These are phyloP conservation scores for Calonectria leucothoes DNA, from an alignment of 2,329 filamentous ascomycete genomes.

Conservation along the genomic window DNA sequence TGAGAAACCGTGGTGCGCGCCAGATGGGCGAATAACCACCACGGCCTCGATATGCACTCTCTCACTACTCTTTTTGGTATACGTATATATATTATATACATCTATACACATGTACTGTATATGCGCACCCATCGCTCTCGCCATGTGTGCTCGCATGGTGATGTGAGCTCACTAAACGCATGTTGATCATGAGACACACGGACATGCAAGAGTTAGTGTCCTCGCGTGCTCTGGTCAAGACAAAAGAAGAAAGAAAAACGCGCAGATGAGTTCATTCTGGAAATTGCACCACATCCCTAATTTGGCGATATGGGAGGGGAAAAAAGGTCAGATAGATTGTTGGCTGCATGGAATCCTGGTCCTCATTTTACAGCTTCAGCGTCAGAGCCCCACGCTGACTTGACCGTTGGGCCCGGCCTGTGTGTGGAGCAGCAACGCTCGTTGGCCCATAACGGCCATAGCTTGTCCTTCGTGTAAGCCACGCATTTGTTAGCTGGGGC, in stretches of 20 bases:
- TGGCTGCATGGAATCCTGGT: slow-evolving; percentile 16
- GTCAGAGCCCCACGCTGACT: slow-evolving; percentile 25
- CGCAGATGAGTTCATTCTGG: slow-evolving; percentile 17
- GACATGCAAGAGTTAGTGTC: not conserved
- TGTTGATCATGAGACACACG: not conserved
- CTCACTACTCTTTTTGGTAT: not conserved
- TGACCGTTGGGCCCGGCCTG: not conserved
- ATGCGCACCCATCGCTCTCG: too few species aligned
- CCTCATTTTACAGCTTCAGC: slow-evolving; percentile 13
- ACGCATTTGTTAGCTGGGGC: not conserved
- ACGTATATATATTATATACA: too few species aligned
- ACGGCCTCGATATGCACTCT: not conserved
- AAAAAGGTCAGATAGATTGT: not conserved
- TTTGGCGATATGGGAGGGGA: not conserved
- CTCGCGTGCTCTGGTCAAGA: not conserved
- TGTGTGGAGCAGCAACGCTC: not conserved
- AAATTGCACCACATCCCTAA: not conserved
- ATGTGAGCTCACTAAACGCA: not conserved
- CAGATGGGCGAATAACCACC: not conserved
- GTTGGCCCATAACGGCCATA: not conserved
- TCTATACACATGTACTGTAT: too few species aligned
- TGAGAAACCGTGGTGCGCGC: not conserved
- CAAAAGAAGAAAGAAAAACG: too few species aligned
- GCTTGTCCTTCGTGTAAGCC: not conserved
- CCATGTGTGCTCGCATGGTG: not conserved